phyloP scores from a whole-genome alignment of 257 asterid genomes.

The Scutellaria baicalensis region DNA sequence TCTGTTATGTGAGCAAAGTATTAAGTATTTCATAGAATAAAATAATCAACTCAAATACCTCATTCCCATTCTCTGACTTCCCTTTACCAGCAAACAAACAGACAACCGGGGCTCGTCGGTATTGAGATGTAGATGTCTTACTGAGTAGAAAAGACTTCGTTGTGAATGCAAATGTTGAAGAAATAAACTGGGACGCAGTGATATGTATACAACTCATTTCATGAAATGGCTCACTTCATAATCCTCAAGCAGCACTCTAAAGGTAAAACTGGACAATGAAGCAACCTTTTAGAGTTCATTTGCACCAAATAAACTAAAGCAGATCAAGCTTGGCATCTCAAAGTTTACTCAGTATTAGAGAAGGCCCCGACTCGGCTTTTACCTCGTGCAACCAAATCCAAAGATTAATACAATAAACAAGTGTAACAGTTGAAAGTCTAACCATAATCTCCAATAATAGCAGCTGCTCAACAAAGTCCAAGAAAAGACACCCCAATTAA shows the following conservation, averaged over 20 bases:
- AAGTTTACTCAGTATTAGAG: neutral
- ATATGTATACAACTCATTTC: constrained; percentile 38
- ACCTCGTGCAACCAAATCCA: neutral
- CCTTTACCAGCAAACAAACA: constrained; percentile 62
- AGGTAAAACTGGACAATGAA: constrained; percentile 7
- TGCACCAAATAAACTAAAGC: neutral
- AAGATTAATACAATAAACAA: neutral
- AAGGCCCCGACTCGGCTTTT: neutral
- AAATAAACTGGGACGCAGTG: constrained; percentile 25
- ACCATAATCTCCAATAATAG: neutral
- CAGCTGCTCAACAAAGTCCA: neutral
- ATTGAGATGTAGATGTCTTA: constrained; percentile 19
- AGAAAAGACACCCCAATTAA: neutral
- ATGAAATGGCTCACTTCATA: constrained; percentile 22
- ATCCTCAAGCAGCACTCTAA: constrained; percentile 20
- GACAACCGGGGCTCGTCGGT: constrained; percentile 26
- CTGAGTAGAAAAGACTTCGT: neutral
- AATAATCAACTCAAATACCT: constrained; percentile 33
- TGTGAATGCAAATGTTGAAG: constrained; percentile 18
- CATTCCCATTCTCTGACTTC: constrained; percentile 37
- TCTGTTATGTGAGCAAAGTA: neutral
- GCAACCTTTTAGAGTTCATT: neutral
- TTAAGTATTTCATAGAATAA: neutral
- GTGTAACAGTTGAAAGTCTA: neutral
- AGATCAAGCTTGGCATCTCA: too few relatives aligned